Percentiles rank a stretch among this genome's conserved stretches.
Evolutionary conservation across 129 eudicot species (phyloP).

Genomic region (Tagetes erecta): DNA sequence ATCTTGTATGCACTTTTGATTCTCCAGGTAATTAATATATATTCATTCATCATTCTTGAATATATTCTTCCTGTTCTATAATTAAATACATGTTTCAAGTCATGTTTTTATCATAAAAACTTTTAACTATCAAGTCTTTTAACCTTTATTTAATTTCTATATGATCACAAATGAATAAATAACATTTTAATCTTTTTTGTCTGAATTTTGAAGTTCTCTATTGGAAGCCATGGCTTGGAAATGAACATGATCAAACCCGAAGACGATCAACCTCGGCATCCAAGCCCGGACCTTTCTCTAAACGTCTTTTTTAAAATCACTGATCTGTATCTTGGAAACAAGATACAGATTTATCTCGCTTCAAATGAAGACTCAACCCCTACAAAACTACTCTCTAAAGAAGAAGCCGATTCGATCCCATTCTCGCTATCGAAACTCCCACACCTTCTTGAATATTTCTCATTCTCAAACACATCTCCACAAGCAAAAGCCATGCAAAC

Average conservation of each 20-base stretch:
- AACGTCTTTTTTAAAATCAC: constrained; percentile 50
- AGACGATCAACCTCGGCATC: neutral
- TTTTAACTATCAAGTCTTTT: too few species aligned
- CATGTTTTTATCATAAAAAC: too few species aligned
- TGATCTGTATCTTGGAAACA: constrained; percentile 46
- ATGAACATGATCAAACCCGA: neutral
- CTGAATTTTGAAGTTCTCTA: constrained; percentile 11
- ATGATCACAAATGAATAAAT: neutral
- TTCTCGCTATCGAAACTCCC: constrained; percentile 51
- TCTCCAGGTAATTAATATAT: constrained; percentile 28
- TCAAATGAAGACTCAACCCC: constrained; percentile 32
- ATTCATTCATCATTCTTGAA: neutral
- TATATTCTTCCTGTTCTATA: too few species aligned
- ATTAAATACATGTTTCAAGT: too few species aligned
- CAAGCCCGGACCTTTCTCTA: constrained; percentile 39
- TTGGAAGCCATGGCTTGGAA: constrained; percentile 7
- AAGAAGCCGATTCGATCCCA: constrained; percentile 60
- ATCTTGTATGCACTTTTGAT: constrained; percentile 36
- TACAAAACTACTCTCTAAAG: constrained; percentile 45
- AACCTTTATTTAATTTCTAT: too few species aligned
- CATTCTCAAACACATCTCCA: constrained; percentile 39
- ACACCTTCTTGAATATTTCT: constrained; percentile 44
- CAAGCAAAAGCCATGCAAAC: constrained; percentile 66
- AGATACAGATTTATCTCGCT: constrained; percentile 47
- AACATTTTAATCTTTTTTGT: neutral